phyloP scores from a whole-genome alignment of 305 asterid species.

The Solanum chacoense region DNA sequence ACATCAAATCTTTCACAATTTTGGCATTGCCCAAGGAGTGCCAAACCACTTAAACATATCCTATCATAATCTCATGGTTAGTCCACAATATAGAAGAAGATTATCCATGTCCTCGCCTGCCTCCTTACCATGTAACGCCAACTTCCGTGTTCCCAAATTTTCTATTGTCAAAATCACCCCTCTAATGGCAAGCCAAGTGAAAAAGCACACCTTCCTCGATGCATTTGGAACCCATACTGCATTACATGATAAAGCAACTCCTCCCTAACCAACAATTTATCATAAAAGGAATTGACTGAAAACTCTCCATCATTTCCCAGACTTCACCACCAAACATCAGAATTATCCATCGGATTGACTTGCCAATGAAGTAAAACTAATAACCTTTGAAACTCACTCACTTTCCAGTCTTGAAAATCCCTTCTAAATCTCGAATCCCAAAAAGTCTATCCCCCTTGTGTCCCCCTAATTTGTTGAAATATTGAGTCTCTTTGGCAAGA shows the following conservation, averaged over 20 bases:
- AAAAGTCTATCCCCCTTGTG: neutral
- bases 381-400: neutral
- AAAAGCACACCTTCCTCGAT: neutral
- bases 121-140: neutral
- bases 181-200: neutral
- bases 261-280: neutral
- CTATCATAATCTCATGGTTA: neutral
- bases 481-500: neutral
- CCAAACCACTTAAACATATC: neutral
- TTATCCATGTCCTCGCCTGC: neutral
- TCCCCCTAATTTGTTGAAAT: neutral
- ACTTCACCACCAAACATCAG: neutral
- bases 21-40: neutral
- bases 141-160: neutral
- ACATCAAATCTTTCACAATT: neutral
- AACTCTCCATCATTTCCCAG: neutral
- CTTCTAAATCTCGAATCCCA: neutral
- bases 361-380: neutral
- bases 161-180: neutral
- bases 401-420: neutral
- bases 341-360: neutral
- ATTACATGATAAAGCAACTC: neutral
- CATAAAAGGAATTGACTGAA: neutral
- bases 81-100: neutral
- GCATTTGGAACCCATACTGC: neutral